Evolutionary conservation across 371 early-diverging fungal species (phyloP).

Genomic region (Rhizopus arrhizus): DNA sequence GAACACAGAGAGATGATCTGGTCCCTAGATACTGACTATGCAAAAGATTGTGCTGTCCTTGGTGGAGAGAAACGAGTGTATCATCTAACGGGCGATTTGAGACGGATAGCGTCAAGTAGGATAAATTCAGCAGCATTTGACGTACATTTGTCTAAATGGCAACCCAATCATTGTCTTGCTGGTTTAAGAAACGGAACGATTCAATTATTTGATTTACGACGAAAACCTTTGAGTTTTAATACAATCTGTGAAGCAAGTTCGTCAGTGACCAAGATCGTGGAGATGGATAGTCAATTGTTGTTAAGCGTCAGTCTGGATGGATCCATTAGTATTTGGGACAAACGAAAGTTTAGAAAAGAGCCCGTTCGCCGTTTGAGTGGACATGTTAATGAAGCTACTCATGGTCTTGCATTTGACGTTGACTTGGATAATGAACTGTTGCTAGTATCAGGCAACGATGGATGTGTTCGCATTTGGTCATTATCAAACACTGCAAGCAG

Average conservation of each 20-base stretch:
- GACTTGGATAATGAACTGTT: slow-evolving; percentile 22
- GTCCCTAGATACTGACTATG: slow-evolving; percentile 15
- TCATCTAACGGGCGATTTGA: slow-evolving; percentile 13
- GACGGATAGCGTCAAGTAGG: background rate
- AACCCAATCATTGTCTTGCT: slow-evolving; percentile 18
- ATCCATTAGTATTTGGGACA: slow-evolving; percentile 33
- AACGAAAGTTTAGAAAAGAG: slow-evolving; percentile 9
- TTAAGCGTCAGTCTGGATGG: slow-evolving; percentile 27
- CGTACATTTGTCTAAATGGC: background rate
- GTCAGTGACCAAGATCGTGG: slow-evolving; percentile 3
- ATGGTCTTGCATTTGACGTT: slow-evolving; percentile 27
- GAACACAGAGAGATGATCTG: slow-evolving; percentile 26
- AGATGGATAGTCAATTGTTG: slow-evolving; percentile 9
- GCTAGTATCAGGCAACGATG: slow-evolving; percentile 26
- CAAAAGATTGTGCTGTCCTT: slow-evolving; percentile 4
- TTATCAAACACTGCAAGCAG: slow-evolving; percentile 2
- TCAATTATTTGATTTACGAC: slow-evolving; percentile 14
- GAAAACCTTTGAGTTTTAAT: background rate
- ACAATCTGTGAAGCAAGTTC: background rate
- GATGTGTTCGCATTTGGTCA: slow-evolving; percentile 35
- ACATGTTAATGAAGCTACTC: slow-evolving; percentile 24
- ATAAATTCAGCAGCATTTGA: slow-evolving; percentile 25
- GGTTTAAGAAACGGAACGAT: slow-evolving; percentile 32
- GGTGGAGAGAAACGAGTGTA: slow-evolving; percentile 31
- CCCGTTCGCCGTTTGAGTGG: slow-evolving; percentile 27